Conservation (phyloP, 176 grass and related monocot species). For the Juncus inflexus region DNA sequence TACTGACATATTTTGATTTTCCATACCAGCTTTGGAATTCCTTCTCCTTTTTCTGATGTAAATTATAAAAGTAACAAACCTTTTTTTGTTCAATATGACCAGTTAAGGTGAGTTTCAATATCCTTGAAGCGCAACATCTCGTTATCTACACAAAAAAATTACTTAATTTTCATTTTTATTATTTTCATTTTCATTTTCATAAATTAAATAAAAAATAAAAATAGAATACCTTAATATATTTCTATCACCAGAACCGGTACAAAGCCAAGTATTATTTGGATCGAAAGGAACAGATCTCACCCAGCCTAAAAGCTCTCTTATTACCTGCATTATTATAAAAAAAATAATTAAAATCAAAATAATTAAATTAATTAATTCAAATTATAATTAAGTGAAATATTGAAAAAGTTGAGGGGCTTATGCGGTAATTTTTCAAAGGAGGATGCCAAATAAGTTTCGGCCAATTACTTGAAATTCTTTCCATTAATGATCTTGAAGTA, state of each 20-base stretch:
- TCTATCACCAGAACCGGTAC: constrained; percentile 83
- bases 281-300: constrained; percentile 93
- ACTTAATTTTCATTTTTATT: background rate
- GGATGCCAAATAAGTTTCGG: constrained; percentile 84
- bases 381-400: background rate
- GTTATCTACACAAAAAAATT: constrained; percentile 61
- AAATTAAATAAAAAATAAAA: background rate
- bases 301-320: constrained; percentile 96
- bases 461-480: constrained; percentile 97
- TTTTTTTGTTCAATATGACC: constrained; percentile 87
- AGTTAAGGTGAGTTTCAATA: constrained; percentile 89
- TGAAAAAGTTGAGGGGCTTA: constrained; percentile 12
- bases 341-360: background rate
- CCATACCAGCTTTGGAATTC: background rate
- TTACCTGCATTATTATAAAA: constrained; percentile 44
- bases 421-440: constrained; percentile 97
- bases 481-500: constrained; percentile 73
- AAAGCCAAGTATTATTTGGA: constrained; percentile 91
- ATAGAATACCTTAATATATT: constrained; percentile 70
- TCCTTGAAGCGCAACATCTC: constrained; percentile 86
- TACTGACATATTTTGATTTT: background rate
- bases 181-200: no score
- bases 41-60: background rate
- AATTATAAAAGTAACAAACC: constrained; percentile 44
- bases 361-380: background rate